Base-by-base conservation (phyloP, 257 asterid species). In the Jacaranda mimosifolia region DNA sequence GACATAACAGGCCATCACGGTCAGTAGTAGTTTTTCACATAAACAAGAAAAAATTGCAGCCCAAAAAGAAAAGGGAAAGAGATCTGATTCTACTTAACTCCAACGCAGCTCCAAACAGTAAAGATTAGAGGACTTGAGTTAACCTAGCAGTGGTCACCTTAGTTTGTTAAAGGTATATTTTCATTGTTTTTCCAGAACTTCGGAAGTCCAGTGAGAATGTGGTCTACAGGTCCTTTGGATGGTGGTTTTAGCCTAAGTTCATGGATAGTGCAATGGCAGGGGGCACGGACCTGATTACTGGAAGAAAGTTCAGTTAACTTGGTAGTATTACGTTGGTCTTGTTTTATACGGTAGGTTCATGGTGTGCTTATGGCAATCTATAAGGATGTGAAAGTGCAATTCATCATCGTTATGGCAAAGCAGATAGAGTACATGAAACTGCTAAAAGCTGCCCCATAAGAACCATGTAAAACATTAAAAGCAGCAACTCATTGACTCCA, bases 371-470 rank as follows among this genome's bases (percentile, higher is more conserved):
- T 11, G n/a, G 26, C 68, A 35, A 62, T 36, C 4, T 35, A 62
- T 45, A 62, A 62, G 18, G 65, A 15, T 14, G 21, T 59, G n/a
- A 59, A 59, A 59, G 11, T 9, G 40, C 39, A 21, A 17, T 26
- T 26, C 32, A 26, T 26, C 32, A 26, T 2, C 1, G 32, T 26
- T 26, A 26, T 26, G 32, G 2, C 32, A 26, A 26, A 26, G 32
- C 32, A 26, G 32, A 26, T 26, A 2, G 32, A 26, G 32, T 32
- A 55, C 8, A 5, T 42, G 46, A 42, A 42, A 42, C 46, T 42
- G 73, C 74, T 32, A 58, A 36, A 11, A 71, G 68, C 48, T 59
- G 66, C 66, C 26, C 42, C 18, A 12, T 11, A 1, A 59, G 18
- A 62, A 57, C 53, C 7, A 46, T 2, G 58, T 21, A 62, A 70